Base-by-base conservation (phyloP, 2,329 filamentous ascomycete genomes). In the Lecanicillium sp. region DNA sequence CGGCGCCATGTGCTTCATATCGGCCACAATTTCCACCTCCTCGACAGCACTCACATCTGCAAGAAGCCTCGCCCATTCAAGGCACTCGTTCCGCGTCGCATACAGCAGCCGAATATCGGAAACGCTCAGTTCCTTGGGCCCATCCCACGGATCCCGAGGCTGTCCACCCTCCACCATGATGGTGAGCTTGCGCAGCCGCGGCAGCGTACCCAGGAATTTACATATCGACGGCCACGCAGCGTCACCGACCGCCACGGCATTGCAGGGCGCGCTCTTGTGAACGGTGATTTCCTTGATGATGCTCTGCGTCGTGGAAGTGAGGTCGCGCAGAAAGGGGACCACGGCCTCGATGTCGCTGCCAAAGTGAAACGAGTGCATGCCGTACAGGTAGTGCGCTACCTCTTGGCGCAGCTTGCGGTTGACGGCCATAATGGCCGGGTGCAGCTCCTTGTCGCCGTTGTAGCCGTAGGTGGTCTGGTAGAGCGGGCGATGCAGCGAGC, bases 291-390 rank as follows among this genome's bases (percentile, higher is more conserved):
- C 62, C 20, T 62, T 60, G 42, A 81, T 57, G 33, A 71, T 59
- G 9, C 55, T 52, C 25, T 71, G 64, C 3, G 71, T 68, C 14
- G 54, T 48, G 1, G 67, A 62, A 3, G 71, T 74, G 25, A 79
- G 64, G 51, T 81, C 75, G 22, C 62, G 59, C 29, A 82, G 60
- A 51, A 81, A 81, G 0, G 77, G 74, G 1, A 71, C 65, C 5
- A 77, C 65, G 13, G 77, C 74, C 55, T 81, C 77, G 46, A 81
- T 63, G 55, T 76, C 66, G 34, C 66, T 65, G 44, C 70, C 71
- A 53, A 82, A 82, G 49, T 73, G 69, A 53, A 81, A 81, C 1
- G 61, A 61, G 51, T 79, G 73, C 40, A 54, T 60, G 7, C 61
- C 63, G 55, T 81, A 82, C 4, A 82, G 59, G 13, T 75, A 52